phyloP scores from a whole-genome alignment of 2,329 filamentous ascomycete species.

The Arthroderma sp. region DNA sequence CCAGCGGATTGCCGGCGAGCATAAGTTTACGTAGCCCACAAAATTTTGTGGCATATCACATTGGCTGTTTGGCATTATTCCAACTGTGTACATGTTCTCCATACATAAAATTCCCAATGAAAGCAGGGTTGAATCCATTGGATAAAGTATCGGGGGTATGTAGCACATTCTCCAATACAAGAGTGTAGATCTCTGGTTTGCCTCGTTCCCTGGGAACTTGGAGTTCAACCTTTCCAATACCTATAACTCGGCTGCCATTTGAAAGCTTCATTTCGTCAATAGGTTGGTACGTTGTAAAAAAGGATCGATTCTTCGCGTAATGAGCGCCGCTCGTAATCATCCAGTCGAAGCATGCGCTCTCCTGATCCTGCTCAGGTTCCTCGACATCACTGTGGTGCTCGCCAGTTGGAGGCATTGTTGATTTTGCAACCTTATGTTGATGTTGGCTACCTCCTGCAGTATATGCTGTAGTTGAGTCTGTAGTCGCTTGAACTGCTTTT shows the following conservation, averaged over 20 bases:
- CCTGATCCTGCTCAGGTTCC: background rate
- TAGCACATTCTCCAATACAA: slow-evolving; percentile 24
- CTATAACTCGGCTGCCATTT: slow-evolving; percentile 15
- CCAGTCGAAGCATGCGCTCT: slow-evolving; percentile 6
- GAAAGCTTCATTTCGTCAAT: background rate
- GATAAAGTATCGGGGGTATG: slow-evolving; percentile 27
- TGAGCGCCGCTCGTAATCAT: slow-evolving; percentile 21
- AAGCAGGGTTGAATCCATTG: slow-evolving; percentile 20
- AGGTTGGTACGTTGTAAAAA: slow-evolving; percentile 22
- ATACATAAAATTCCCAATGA: too few relatives aligned
- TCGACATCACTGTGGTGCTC: background rate
- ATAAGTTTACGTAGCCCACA: background rate
- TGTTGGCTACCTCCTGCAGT: too few relatives aligned
- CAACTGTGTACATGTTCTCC: background rate
- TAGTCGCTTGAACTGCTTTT: too few relatives aligned
- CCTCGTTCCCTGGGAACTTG: slow-evolving; percentile 17
- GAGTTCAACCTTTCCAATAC: slow-evolving; percentile 25
- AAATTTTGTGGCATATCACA: background rate
- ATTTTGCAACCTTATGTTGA: background rate
- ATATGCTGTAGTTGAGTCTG: too few relatives aligned
- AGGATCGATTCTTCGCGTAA: slow-evolving; percentile 23
- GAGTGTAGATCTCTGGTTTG: slow-evolving; percentile 16
- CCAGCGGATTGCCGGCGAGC: background rate
- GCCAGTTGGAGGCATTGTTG: background rate
- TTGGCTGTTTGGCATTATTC: background rate